A percentile compares a stretch with the other conserved stretches of the same genome.
Conservation (phyloP, 2,329 filamentous ascomycete genomes). For the Dactylellina leptospora region DNA sequence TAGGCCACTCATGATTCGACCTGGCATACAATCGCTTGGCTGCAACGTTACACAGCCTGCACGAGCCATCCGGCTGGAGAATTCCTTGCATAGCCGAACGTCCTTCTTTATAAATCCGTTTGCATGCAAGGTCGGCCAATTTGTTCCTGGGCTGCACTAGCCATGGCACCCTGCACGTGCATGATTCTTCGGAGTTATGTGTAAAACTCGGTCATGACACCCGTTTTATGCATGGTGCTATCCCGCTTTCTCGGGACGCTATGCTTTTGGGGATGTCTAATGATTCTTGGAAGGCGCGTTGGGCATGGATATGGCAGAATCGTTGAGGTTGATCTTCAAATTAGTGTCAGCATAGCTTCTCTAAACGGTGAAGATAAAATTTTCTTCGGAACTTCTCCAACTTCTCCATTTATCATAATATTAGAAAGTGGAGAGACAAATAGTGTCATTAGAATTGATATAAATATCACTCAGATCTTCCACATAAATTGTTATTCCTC, state of each 20-base stretch:
- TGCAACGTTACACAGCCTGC: conserved; percentile 45
- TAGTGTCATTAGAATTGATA: background rate
- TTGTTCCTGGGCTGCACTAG: conserved; percentile 14
- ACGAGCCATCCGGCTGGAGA: background rate
- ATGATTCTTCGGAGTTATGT: background rate
- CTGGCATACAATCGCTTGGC: no score
- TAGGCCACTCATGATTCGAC: no score
- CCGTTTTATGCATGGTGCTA: no score
- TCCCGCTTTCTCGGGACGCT: conserved; percentile 8
- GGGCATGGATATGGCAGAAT: background rate
- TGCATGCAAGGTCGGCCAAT: background rate
- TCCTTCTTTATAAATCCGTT: conserved; percentile 27
- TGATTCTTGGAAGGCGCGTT: conserved; percentile 20
- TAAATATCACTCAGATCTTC: background rate
- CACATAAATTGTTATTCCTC: background rate
- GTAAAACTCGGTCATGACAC: conserved; percentile 12
- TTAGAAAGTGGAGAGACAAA: background rate
- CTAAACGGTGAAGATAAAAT: background rate
- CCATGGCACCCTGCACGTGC: background rate
- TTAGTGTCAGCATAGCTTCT: background rate
- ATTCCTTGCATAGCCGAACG: conserved; percentile 22
- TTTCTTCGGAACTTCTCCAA: conserved; percentile 17
- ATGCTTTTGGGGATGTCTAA: conserved; percentile 31
- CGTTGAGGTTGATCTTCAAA: background rate
- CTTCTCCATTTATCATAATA: background rate